Evolutionary conservation across 345 rosid genomes (phyloP).

Genomic region (Aegle marmelos): DNA sequence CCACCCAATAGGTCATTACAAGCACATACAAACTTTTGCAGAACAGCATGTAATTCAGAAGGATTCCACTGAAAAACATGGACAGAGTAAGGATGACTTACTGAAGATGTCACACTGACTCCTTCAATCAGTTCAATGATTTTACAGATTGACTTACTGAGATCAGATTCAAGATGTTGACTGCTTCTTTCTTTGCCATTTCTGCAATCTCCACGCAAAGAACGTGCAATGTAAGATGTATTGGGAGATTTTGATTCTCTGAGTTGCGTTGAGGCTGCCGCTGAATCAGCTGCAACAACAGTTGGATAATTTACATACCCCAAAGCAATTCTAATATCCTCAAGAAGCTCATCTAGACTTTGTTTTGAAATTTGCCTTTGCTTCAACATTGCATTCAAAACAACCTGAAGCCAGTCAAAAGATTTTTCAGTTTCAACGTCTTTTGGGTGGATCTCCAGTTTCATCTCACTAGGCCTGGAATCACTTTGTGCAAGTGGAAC

Average conservation of each 20-base stretch:
- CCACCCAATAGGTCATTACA: constrained; percentile 39
- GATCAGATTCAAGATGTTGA: constrained; percentile 17
- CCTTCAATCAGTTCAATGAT: constrained; percentile 42
- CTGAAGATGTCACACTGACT: constrained; percentile 20
- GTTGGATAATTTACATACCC: constrained; percentile 44
- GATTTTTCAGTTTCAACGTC: constrained; percentile 31
- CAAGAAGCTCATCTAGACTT: constrained; percentile 50
- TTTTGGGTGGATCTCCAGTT: constrained; percentile 21
- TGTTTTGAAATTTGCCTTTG: constrained; percentile 64
- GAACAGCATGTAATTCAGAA: constrained; percentile 35
- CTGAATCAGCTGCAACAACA: constrained; percentile 9
- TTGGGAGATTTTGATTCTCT: constrained; percentile 39
- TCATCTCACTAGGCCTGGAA: constrained; percentile 5
- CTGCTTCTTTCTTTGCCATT: constrained; percentile 18
- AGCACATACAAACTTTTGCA: constrained; percentile 29
- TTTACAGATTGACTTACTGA: constrained; percentile 40
- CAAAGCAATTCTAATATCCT: constrained; percentile 77
- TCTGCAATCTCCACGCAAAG: constrained; percentile 22
- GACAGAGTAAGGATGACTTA: constrained; percentile 26
- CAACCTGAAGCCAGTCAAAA: constrained; percentile 94
- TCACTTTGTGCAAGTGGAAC: constrained; percentile 23
- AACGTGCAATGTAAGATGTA: constrained; percentile 3
- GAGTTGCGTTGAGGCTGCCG: constrained; percentile 9
- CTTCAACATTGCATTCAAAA: constrained; percentile 64
- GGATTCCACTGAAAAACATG: constrained; percentile 45